phyloP scores from a whole-genome alignment of 495 filamentous ascomycete species.

The Neurospora sp. region DNA sequence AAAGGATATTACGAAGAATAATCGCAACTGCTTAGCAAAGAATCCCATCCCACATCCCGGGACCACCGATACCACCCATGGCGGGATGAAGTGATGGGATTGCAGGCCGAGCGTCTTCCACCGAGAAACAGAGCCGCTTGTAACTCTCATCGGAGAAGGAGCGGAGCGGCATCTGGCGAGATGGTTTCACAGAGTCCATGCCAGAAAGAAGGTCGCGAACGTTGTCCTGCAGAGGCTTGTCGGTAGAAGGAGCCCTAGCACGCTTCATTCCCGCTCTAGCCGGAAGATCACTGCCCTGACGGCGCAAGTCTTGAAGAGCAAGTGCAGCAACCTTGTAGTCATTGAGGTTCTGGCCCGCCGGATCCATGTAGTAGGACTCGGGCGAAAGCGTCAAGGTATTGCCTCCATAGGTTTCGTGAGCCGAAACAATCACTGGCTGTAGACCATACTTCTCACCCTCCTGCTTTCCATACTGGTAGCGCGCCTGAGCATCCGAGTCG shows the following conservation, averaged over 20 bases:
- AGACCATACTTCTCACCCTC: slow-evolving; percentile 41
- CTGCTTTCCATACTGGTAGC: slow-evolving; percentile 64
- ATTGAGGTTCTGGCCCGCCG: slow-evolving; percentile 43
- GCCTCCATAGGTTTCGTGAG: slow-evolving; percentile 45
- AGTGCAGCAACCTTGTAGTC: slow-evolving; percentile 45
- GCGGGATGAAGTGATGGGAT: slow-evolving; percentile 30
- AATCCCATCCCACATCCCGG: slow-evolving; percentile 53
- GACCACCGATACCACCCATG: slow-evolving; percentile 35
- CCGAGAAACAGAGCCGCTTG: slow-evolving; percentile 53
- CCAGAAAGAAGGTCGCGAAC: slow-evolving; percentile 51
- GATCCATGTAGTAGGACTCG: slow-evolving; percentile 43
- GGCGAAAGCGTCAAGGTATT: slow-evolving; percentile 49
- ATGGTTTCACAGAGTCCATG: slow-evolving; percentile 8
- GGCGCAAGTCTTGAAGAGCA: slow-evolving; percentile 55
- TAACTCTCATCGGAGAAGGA: slow-evolving; percentile 27
- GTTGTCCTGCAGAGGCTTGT: slow-evolving; percentile 58
- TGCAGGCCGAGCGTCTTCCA: slow-evolving; percentile 26
- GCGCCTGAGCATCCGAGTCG: slow-evolving; percentile 74
- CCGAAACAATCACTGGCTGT: slow-evolving; percentile 38
- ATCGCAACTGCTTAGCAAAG: slow-evolving; percentile 24
- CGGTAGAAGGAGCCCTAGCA: slow-evolving; percentile 57
- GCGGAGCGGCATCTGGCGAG: slow-evolving; percentile 27
- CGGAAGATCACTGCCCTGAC: slow-evolving; percentile 10
- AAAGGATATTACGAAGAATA: neutral
- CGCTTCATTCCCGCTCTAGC: slow-evolving; percentile 47